Evolutionary conservation across 352 stramenopile species (phyloP).

Genomic region (Elongisporangium senticosum): DNA sequence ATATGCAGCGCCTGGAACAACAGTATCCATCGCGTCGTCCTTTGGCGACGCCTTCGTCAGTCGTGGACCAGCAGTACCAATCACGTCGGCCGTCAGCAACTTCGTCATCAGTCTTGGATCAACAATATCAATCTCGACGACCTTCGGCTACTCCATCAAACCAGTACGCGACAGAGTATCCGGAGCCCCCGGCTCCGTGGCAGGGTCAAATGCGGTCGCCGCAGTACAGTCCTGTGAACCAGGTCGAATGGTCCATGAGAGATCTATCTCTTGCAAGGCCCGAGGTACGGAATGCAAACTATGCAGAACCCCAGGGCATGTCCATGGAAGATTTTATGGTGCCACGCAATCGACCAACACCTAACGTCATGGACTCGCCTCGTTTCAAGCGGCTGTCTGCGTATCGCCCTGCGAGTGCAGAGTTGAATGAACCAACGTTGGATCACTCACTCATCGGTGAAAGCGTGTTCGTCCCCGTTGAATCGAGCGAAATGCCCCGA

Average conservation of each 20-base stretch:
- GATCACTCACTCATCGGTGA: conserved; percentile 63
- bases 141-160: neutral
- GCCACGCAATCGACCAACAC: conserved; percentile 17
- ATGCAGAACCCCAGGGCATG: conserved; percentile 17
- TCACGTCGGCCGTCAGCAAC: neutral
- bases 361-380: conserved; percentile 27
- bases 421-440: conserved; percentile 23
- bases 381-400: conserved; percentile 33
- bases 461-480: conserved; percentile 61
- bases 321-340: conserved; percentile 62
- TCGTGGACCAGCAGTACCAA: neutral
- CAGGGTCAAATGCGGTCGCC: neutral
- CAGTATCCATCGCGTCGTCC: conserved; percentile 4
- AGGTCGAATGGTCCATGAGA: neutral
- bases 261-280: neutral
- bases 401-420: conserved; percentile 13
- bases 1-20: conserved; percentile 27
- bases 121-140: neutral
- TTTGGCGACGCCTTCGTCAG: neutral
- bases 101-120: neutral
- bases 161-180: neutral
- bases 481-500: conserved; percentile 14
- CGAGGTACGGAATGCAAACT: neutral
- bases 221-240: neutral
- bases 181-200: neutral